phyloP scores from a whole-genome alignment of 768 basidiomycete species.

The Cystoderma amianthinum region DNA sequence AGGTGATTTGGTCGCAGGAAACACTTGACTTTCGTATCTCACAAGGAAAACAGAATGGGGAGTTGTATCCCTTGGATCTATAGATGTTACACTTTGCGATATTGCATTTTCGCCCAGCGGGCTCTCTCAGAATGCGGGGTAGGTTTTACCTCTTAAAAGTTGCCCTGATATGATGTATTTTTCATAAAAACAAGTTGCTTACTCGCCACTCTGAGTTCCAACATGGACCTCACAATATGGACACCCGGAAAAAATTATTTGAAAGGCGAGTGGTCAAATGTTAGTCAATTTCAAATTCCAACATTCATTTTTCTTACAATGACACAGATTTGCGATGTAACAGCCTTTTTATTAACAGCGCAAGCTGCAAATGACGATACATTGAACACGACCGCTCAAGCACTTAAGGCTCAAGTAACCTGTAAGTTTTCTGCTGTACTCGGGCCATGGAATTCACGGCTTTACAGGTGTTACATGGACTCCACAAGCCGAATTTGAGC shows the following conservation, averaged over 20 bases:
- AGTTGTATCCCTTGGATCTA: conserved; percentile 59
- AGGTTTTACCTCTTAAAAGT: conserved; percentile 1
- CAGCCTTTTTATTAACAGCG: conserved; percentile 48
- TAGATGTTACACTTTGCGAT: conserved; percentile 56
- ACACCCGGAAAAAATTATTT: conserved; percentile 56
- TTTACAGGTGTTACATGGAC: conserved; percentile 69
- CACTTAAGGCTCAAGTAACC: conserved; percentile 46
- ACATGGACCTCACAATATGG: conserved; percentile 72
- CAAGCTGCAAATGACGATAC: no score
- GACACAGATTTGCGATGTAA: conserved; percentile 14
- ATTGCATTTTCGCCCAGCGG: conserved; percentile 66
- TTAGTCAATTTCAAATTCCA: no score
- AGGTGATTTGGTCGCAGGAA: conserved; percentile 21
- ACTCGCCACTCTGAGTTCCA: conserved; percentile 62
- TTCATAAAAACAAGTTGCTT: conserved; percentile 55
- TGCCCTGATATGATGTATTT: background rate
- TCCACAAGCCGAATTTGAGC: conserved; percentile 46
- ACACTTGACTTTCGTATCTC: background rate
- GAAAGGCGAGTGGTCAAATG: conserved; percentile 70
- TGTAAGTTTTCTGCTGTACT: conserved; percentile 39
- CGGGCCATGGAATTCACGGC: no score
- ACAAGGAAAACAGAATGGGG: conserved; percentile 57
- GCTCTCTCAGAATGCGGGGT: conserved; percentile 57
- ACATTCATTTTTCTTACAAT: background rate
- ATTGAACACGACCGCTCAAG: no score